Evolutionary conservation across 345 rosid genomes (phyloP).

Genomic region (Eucalyptus cloeziana): DNA sequence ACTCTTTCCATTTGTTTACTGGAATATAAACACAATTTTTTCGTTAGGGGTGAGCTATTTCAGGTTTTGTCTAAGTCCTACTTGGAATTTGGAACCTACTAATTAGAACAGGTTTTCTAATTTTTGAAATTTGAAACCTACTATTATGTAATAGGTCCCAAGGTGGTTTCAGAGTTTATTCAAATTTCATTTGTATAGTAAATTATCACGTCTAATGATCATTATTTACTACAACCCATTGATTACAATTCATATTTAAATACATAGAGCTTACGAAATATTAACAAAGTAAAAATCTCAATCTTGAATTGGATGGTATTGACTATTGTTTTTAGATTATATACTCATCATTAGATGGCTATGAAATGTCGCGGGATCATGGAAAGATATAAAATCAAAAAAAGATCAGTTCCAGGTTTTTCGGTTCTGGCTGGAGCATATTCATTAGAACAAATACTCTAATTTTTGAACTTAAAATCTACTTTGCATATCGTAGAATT

Average conservation of each 20-base stretch:
- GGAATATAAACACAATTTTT: neutral
- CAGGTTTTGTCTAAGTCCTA: accelerated
- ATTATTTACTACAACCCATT: no score
- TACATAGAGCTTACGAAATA: accelerated
- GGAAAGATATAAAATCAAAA: neutral
- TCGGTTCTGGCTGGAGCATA: accelerated
- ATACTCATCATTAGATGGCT: accelerated
- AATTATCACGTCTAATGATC: neutral
- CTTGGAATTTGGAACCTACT: neutral
- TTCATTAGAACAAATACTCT: accelerated
- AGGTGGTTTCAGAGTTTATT: no score
- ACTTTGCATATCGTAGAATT: no score
- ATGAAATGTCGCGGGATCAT: no score
- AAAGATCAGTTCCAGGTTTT: no score
- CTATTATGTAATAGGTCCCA: no score
- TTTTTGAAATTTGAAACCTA: neutral
- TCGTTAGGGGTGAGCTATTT: neutral
- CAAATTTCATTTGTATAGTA: neutral
- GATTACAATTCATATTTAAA: no score
- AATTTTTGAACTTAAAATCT: no score
- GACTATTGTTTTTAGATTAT: no score
- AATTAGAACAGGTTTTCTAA: no score
- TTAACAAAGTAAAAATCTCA: neutral
- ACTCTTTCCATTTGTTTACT: neutral
- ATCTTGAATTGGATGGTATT: accelerated